Evolutionary conservation across 176 grass and related monocot species (phyloP).

Genomic region (Rhynchospora breviuscula): DNA sequence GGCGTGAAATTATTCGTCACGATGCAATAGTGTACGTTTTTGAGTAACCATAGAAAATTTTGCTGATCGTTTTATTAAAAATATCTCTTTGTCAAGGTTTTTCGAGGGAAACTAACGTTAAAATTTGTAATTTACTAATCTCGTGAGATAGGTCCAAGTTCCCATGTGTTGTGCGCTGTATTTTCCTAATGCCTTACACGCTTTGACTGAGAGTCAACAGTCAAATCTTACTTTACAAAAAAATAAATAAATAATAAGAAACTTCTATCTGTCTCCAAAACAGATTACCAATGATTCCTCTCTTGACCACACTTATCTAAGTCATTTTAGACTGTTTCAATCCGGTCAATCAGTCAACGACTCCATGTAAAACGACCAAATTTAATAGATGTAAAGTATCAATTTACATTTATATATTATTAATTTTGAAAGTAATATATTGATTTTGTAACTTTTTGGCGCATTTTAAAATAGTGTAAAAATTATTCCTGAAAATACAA

Average conservation of each 20-base stretch:
- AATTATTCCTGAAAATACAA: too few relatives aligned
- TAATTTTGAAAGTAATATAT: too few relatives aligned
- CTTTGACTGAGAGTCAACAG: neutral
- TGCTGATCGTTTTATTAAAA: neutral
- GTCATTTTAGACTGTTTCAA: too few relatives aligned
- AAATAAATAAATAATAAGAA: neutral
- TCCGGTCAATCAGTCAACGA: too few relatives aligned
- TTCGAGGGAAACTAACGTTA: neutral
- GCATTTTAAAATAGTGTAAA: too few relatives aligned
- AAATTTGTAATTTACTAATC: neutral
- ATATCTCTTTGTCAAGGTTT: neutral
- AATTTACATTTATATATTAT: too few relatives aligned
- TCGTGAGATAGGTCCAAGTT: neutral
- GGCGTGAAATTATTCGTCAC: neutral
- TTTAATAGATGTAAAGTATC: too few relatives aligned
- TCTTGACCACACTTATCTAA: too few relatives aligned
- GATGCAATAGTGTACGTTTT: neutral
- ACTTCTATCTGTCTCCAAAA: neutral
- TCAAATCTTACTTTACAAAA: neutral
- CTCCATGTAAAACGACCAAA: too few relatives aligned
- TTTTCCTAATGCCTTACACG: neutral
- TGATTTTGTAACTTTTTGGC: too few relatives aligned
- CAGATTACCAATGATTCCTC: neutral
- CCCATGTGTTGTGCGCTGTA: neutral
- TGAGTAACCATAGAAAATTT: neutral